phyloP scores from a whole-genome alignment of 2,329 filamentous ascomycete genomes.

The Botryotinia convoluta region DNA sequence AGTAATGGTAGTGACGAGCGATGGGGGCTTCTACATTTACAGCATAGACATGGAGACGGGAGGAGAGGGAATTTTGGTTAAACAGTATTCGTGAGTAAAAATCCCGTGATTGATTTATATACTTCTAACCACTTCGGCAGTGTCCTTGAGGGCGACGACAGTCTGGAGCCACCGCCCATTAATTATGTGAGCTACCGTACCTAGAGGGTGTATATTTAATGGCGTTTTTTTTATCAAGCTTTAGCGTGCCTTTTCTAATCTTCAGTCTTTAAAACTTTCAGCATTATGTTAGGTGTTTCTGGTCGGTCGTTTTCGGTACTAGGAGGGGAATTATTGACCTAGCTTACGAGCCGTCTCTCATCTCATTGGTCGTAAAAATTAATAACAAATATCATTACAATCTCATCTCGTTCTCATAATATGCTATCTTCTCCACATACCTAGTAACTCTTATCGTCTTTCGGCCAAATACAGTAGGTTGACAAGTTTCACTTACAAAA shows the following conservation, averaged over 20 bases:
- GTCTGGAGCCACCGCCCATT: slow-evolving; percentile 35
- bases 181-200: slow-evolving; percentile 30
- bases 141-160: slow-evolving; percentile 38
- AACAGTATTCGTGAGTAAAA: slow-evolving; percentile 81
- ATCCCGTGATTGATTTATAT: not conserved
- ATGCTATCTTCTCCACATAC: not conserved
- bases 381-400: slow-evolving; percentile 15
- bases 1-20: slow-evolving; percentile 96
- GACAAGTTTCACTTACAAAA: not conserved
- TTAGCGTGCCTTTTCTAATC: not conserved
- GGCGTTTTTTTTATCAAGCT: slow-evolving; percentile 13
- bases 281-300: slow-evolving; percentile 20
- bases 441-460: not conserved
- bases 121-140: slow-evolving; percentile 23
- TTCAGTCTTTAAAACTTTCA: not conserved
- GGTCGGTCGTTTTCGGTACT: slow-evolving; percentile 11
- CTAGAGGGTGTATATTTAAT: slow-evolving; percentile 16
- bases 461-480: not conserved
- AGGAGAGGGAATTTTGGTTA: slow-evolving; percentile 85
- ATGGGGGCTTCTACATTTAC: slow-evolving; percentile 92
- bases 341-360: slow-evolving; percentile 19
- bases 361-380: slow-evolving; percentile 3
- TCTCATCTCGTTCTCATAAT: not conserved
- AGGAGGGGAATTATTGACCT: slow-evolving; percentile 10
- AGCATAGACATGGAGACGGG: slow-evolving; percentile 93